Evolutionary conservation across 2,329 filamentous ascomycete species (phyloP).

Genomic region (Fusarium nelsonii): DNA sequence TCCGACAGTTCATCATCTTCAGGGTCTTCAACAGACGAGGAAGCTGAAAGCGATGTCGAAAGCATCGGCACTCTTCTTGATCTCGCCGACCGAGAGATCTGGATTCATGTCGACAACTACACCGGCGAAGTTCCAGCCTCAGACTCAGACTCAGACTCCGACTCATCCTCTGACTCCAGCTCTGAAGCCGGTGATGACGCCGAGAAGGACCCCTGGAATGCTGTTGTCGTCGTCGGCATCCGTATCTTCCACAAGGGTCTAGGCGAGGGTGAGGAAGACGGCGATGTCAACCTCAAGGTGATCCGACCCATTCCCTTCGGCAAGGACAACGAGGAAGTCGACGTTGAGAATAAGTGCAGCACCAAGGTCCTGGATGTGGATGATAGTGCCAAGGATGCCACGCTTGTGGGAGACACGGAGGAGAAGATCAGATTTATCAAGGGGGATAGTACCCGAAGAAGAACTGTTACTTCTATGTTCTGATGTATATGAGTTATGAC

Average conservation of each 20-base stretch:
- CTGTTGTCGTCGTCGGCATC: conserved; percentile 70
- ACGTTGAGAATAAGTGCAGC: conserved; percentile 46
- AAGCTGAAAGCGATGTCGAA: conserved; percentile 45
- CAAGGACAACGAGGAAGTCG: conserved; percentile 40
- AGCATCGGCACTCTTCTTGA: conserved; percentile 54
- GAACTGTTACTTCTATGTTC: conserved; percentile 18
- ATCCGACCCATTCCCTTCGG: conserved; percentile 55
- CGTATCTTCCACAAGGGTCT: conserved; percentile 69
- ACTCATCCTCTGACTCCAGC: background rate
- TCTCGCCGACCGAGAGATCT: conserved; percentile 57
- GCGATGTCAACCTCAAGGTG: conserved; percentile 56
- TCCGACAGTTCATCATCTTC: background rate
- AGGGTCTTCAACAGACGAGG: background rate
- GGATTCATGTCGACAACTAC: conserved; percentile 49
- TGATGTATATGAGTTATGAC: conserved; percentile 2
- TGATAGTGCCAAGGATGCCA: conserved; percentile 61
- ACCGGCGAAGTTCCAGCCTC: conserved; percentile 16
- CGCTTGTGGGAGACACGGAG: conserved; percentile 51
- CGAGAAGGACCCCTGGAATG: conserved; percentile 72
- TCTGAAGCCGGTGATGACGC: conserved; percentile 64
- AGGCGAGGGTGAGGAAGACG: conserved; percentile 49
- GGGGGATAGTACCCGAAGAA: conserved; percentile 39
- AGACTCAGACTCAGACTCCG: conserved; percentile 3
- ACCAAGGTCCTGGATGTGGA: conserved; percentile 58
- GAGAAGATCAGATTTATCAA: conserved; percentile 55